Conservation (phyloP, 768 basidiomycete genomes). For the Tephrocybe rancida region DNA sequence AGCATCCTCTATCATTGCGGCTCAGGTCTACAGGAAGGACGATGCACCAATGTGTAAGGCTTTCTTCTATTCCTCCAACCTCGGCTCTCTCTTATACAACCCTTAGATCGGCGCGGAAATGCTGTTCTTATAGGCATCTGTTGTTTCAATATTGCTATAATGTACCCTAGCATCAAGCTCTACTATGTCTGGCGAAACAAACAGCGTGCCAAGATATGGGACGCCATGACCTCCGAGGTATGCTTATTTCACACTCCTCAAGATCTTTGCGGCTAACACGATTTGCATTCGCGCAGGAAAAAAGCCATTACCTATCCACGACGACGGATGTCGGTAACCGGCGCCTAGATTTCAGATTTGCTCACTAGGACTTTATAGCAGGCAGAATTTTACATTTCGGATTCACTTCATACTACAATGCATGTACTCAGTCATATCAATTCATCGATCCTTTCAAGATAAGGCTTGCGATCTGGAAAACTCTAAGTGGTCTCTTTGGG, state of each 20-base stretch:
- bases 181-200: conserved; percentile 65
- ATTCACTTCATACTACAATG: too few species aligned
- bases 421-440: too few species aligned
- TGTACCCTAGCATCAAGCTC: conserved; percentile 56
- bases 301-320: conserved; percentile 53
- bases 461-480: too few species aligned
- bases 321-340: conserved; percentile 63
- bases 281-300: conserved; percentile 47
- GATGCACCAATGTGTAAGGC: conserved; percentile 59
- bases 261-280: not conserved
- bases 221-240: conserved; percentile 53
- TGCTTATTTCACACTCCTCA: not conserved
- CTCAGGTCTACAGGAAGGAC: conserved; percentile 59
- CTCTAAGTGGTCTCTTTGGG: not conserved
- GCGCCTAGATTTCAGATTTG: conserved; percentile 64
- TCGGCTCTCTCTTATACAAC: not conserved
- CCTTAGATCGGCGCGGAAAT: conserved; percentile 61
- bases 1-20: conserved; percentile 43
- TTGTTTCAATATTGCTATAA: conserved; percentile 47
- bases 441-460: too few species aligned
- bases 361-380: conserved; percentile 30
- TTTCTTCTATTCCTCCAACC: not conserved
- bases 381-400: too few species aligned
- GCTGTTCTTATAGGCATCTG: conserved; percentile 52
- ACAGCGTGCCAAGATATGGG: conserved; percentile 56